Evolutionary conservation across 2,329 filamentous ascomycete species (phyloP).

Genomic region (Colletotrichum kahawae): DNA sequence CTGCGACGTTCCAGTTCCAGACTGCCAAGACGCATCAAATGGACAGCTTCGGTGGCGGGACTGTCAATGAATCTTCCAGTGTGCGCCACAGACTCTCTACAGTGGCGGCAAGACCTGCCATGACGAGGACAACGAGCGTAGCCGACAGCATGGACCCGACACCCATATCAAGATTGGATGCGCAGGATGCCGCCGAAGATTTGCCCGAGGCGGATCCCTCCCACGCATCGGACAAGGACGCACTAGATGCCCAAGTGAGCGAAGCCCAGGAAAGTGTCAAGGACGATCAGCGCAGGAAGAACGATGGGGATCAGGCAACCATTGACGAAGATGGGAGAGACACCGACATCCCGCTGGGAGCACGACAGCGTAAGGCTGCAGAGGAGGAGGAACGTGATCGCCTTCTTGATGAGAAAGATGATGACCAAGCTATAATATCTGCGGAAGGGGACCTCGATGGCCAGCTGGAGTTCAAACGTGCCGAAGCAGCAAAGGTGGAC

Average conservation of each 20-base stretch:
- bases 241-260: not conserved
- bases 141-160: constrained; percentile 17
- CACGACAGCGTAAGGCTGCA: not conserved
- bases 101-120: not conserved
- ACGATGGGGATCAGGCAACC: not conserved
- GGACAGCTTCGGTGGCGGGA: constrained; percentile 30
- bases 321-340: not conserved
- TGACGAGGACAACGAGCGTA: constrained; percentile 1
- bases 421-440: not conserved
- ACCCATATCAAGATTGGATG: not conserved
- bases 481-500: constrained; percentile 15
- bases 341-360: not conserved
- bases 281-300: not conserved
- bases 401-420: not conserved
- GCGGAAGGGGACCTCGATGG: not conserved
- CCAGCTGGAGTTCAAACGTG: not conserved
- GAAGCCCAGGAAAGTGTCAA: not conserved
- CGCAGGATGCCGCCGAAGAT: not conserved
- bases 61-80: constrained; percentile 42
- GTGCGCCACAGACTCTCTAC: constrained; percentile 47
- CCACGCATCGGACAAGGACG: not conserved
- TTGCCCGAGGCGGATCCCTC: not conserved
- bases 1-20: constrained; percentile 42
- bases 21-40: constrained; percentile 45
- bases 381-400: not conserved